phyloP scores from a whole-genome alignment of 768 basidiomycete species.

The Cystobasidium tubakii region DNA sequence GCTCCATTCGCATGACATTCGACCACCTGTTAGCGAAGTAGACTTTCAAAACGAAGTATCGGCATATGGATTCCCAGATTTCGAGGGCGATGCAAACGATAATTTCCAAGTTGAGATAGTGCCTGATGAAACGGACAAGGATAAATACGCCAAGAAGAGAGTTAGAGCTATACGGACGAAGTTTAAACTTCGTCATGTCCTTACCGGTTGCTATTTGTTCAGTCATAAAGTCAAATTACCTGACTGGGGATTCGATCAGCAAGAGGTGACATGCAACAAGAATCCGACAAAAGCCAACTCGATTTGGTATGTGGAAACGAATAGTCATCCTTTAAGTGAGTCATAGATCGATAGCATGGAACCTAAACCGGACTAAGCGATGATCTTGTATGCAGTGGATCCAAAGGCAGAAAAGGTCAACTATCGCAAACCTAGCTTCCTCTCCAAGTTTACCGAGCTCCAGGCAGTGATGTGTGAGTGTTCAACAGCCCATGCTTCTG shows the following conservation, averaged over 20 bases:
- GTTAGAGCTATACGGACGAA: slow-evolving; percentile 72
- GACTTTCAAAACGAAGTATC: slow-evolving; percentile 99
- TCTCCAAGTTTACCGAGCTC: slow-evolving; percentile 82
- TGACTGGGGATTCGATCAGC: slow-evolving; percentile 96
- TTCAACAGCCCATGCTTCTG: background rate
- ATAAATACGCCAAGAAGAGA: slow-evolving; percentile 63
- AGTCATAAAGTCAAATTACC: slow-evolving; percentile 97
- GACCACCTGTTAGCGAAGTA: slow-evolving; percentile 91
- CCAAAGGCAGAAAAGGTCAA: slow-evolving; percentile 72
- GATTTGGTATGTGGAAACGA: slow-evolving; percentile 88
- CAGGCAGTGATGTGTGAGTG: slow-evolving; percentile 59
- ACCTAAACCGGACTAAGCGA: background rate
- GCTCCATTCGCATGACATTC: slow-evolving; percentile 89
- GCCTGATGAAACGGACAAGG: slow-evolving; percentile 57
- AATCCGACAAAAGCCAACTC: slow-evolving; percentile 84
- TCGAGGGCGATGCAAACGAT: slow-evolving; percentile 82
- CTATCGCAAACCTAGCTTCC: slow-evolving; percentile 80
- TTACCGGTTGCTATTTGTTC: slow-evolving; percentile 93
- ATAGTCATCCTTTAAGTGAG: slow-evolving; percentile 66
- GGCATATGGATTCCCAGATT: slow-evolving; percentile 80
- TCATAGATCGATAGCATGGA: too few species aligned
- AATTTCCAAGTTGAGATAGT: slow-evolving; percentile 74
- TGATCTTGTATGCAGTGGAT: slow-evolving; percentile 58
- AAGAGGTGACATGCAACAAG: slow-evolving; percentile 99
- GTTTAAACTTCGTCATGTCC: slow-evolving; percentile 73